Evolutionary conservation across 306 rosid species (phyloP), one percentile per base, ranked within the genome.

Genomic region (Rosa persica): DNA sequence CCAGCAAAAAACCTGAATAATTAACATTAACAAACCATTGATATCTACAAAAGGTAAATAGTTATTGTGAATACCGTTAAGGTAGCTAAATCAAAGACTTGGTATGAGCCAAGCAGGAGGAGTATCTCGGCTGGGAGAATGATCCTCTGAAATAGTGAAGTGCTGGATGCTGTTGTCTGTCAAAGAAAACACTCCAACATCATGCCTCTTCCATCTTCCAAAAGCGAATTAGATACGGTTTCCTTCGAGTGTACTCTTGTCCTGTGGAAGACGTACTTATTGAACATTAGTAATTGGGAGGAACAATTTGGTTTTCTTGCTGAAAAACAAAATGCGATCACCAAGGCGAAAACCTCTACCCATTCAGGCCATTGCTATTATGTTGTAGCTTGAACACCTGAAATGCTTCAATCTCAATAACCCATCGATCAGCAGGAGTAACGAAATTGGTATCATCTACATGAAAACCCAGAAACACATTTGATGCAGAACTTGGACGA

Each of bases 221-320:
- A 73, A 73, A 6, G 30, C 15, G 52, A 73, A 73, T 38, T 73
- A 54, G 25, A 52, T 54, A 11, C 15, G 2, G 66, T 73, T 73
- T 54, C 76, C 42, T 38, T 13, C 20, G 0, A 49, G 1, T 36
- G 4, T 22, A 6, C 4, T 4, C 73, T 22, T 17, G 46, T 36
- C 44, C 2, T 65, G 22, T 3, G 17, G n/a, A 20, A 52, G 60
- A 52, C 39, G n/a, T n/a, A n/a, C 43, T 13, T 25, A 15, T 0
- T 4, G 66, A 60, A 7, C 15, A 36, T 36, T 36, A 65, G 10
- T 36, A 3, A 13, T 17, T 3, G 42, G 16, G 3, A 69, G 44
- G 19, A 68, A 43, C n/a, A 20, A 44, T 36, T 16, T 15, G 40
- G 42, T 27, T 6, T 25, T 15, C 13, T 27, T 16, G 34, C 62